Base-by-base conservation (phyloP, 129 eudicot genomes). In the Rutidosis leptorrhynchoides region DNA sequence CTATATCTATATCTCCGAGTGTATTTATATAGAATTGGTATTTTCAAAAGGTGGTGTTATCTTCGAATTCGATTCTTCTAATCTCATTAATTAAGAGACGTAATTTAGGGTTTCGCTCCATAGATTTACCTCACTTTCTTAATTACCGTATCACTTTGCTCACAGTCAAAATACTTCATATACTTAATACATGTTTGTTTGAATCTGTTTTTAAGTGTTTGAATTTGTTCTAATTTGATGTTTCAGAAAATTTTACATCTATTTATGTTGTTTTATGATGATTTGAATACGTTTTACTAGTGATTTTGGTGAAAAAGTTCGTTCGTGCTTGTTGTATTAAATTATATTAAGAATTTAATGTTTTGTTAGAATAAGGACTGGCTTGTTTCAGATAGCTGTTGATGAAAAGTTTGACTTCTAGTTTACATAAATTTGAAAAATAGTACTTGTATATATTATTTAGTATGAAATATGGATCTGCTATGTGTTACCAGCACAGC, bases 51-150 rank as follows among this genome's bases (percentile, higher is more conserved):
- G 19, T 35, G 25, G 8, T 65, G 66, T 64, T 72, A 59, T 55
- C 72, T 73, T 64, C 71, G 78, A 64, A 75, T 75, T 75, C 80
- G 80, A 75, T 75, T 75, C 80, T 61, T 75, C 58, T 19, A 68
- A 68, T 60, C 64, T 19, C 74, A 68, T 60, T 51, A 75, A 68
- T 60, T 63, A 59, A 68, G 56, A 59, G 33, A 60, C 62, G 42
- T 29, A 67, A 59, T 33, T 9, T 57, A 65, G 69, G 69, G 64
- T 75, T 68, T 68, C 16, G 43, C 46, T 66, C 42, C 25, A 4
- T 49, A 27, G 58, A 37, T 75, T 59, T 33, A 68, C 61, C 45
- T 58, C 58, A 68, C 1, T 60, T 60, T 52, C 63, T 59, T 67
- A 19, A 19, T 67, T 32, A 3, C 60, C 51, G 45, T 33, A 35